phyloP scores from a whole-genome alignment of 257 asterid genomes.

The Forsythia suspensa region DNA sequence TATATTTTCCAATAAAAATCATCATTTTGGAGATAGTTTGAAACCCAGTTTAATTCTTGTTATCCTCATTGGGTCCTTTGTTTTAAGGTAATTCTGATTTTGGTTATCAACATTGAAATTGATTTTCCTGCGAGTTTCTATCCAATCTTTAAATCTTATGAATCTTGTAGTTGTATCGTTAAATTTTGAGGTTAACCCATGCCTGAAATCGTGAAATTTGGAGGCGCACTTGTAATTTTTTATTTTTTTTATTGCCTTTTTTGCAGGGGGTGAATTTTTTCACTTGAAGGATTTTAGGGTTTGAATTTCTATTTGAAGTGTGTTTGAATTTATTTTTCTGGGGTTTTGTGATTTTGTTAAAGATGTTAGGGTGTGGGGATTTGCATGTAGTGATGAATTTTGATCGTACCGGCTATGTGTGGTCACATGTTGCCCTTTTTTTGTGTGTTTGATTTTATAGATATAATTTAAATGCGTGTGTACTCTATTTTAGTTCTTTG shows the following conservation, averaged over 20 bases:
- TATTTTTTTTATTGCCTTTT: not conserved
- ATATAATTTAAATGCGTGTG: conserved; percentile 21
- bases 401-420: conserved; percentile 6
- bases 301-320: not conserved
- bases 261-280: not conserved
- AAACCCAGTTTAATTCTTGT: conserved; percentile 24
- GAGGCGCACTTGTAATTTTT: conserved; percentile 3
- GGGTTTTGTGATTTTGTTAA: conserved; percentile 20
- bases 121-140: conserved; percentile 5
- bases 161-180: conserved; percentile 7
- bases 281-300: conserved; percentile 1
- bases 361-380: conserved; percentile 9
- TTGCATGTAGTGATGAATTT: conserved; percentile 17
- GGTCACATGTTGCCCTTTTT: conserved; percentile 10
- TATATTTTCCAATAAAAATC: not conserved
- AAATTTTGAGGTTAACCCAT: not conserved
- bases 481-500: conserved; percentile 13
- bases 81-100: conserved; percentile 27
- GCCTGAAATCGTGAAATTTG: conserved; percentile 6
- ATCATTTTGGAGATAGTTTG: conserved; percentile 1
- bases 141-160: conserved; percentile 9
- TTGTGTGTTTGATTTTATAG: conserved; percentile 6
- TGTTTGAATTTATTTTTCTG: not conserved
- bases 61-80: conserved; percentile 24
- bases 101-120: conserved; percentile 1